Evolutionary conservation across 441 rosid genomes (phyloP), one percentile per base, ranked within the genome.

Genomic region (Populus hybrid): DNA sequence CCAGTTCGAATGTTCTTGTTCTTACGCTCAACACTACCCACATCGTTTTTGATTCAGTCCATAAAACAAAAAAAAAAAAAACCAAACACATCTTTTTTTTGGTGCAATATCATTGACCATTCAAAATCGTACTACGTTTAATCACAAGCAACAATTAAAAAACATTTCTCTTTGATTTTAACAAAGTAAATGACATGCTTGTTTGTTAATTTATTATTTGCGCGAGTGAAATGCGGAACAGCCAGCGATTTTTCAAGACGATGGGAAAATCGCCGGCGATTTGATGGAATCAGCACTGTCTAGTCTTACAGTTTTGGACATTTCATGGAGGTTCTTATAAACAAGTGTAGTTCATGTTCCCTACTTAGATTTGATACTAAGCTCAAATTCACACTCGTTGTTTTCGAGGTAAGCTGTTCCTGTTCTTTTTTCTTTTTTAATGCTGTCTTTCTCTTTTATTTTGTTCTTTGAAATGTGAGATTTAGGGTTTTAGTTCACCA

Each of bases 271-370:
- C 82, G 83, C 83, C 35, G 76, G 87, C 64, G 85, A 81, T 88
- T 90, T 90, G 86, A 94, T 91, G 97, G 97, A 86, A 91, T 86
- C 87, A 80, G 14, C 59, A 34, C 82, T 83, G 73, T 75, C 79
- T 75, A 21, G 69, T 81, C 77, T 66, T 57, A 63, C 76, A 71
- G 46, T 77, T 84, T 76, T 83, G 54, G 69, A 69, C 82, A 69
- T 88, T 83, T 88, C 89, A 95, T 95, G 99, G 99, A 91, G 97
- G 70, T 86, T 80, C 42, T 84, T 69, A 32, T 34, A 7, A 70
- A 73, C 71, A 88, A 76, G 32, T 71, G 80, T 67, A 63, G 88
- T 79, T 78, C 89, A 80, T 87, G 87, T 73, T 36, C 78, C 68
- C 69, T 68, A 21, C 76, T 77, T 76, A 28, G 89, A 80, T 70